These are phyloP conservation scores for Globisporangium emineosum DNA, from an alignment of 352 stramenopile genomes.

Conservation along the genomic window DNA sequence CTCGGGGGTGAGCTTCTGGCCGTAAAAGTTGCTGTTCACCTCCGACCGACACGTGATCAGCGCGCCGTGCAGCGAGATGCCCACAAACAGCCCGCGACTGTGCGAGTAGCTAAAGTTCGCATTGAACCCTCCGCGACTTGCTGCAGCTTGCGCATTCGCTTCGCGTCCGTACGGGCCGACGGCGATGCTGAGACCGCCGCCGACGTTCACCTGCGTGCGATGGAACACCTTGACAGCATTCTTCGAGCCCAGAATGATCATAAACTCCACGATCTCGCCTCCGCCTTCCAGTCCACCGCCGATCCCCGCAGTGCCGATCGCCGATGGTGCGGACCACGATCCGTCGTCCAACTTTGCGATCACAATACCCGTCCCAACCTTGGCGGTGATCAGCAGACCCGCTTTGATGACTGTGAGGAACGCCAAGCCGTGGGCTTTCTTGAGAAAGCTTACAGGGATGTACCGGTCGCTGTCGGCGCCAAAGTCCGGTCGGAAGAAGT, in stretches of 20 bases:
- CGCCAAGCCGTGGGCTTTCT: conserved; percentile 75
- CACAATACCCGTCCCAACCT: conserved; percentile 85
- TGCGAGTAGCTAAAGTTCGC: conserved; percentile 94
- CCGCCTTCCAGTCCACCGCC: conserved; percentile 85
- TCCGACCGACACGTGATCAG: conserved; percentile 88
- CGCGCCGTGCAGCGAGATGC: conserved; percentile 91
- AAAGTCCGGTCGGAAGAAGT: conserved; percentile 73
- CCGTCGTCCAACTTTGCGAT: conserved; percentile 86
- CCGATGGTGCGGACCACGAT: conserved; percentile 90
- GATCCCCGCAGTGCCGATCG: conserved; percentile 91
- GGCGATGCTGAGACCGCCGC: conserved; percentile 87
- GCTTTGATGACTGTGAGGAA: conserved; percentile 87
- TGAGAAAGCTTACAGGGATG: conserved; percentile 79
- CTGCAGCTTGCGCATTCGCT: conserved; percentile 77
- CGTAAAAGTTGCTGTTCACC: conserved; percentile 96
- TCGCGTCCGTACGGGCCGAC: conserved; percentile 89
- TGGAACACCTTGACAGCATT: conserved; percentile 91
- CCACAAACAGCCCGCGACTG: conserved; percentile 91
- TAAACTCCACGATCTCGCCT: conserved; percentile 92
- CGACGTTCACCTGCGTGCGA: conserved; percentile 88
- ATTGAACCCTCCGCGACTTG: conserved; percentile 68
- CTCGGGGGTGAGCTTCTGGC: conserved; percentile 71
- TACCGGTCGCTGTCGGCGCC: conserved; percentile 70
- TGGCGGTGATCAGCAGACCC: conserved; percentile 79
- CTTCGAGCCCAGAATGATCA: conserved; percentile 93